Base-by-base conservation (phyloP, 148 eudicot genomes). In the Dianthus caryophyllus region DNA sequence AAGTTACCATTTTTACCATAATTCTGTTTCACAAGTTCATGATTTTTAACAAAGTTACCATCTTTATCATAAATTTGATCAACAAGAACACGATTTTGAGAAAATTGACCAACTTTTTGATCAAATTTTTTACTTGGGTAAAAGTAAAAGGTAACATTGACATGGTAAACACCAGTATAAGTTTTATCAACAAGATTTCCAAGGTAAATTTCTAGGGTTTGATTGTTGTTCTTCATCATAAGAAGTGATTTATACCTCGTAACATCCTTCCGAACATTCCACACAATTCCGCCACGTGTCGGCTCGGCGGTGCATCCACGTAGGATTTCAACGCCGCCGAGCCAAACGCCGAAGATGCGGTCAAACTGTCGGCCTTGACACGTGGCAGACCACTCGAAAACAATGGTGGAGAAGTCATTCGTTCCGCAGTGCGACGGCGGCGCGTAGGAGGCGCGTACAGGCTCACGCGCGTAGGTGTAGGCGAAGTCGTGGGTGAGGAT, bases 231-330 rank as follows among this genome's bases (percentile, higher is more conserved):
- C n/a, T n/a, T n/a, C 1, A 18, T 70, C 74, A 70, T 79, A 22
- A 88, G 65, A 41, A 93, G 70, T 0, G 91, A 84, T 22, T 72
- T 68, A 53, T 93, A 93, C 87, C 83, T 90, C 1, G 88, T 80
- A 21, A 93, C 57, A 66, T 93, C 96, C 56, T 89, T 93, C 50
- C 82, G 24, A 9, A 93, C 91, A 20, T 84, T 85, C 98, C 98
- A 93, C 22, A 78, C 59, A 24, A 85, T 84, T 0, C 98, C 98
- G 60, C 75, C 76, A 18, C 83, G 61, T 1, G 83, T 74, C 9
- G 98, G 98, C 80, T 93, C 98, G 2, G 98, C 96, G 2, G 96
- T 85, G 87, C 98, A 93, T 78, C 95, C 80, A 14, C 98, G 83
- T 44, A 93, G 86, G 43, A 93, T 78, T 84, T 93, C 96, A 18